phyloP scores from a whole-genome alignment of 2,329 filamentous ascomycete genomes.

The Calonectria hongkongensis region DNA sequence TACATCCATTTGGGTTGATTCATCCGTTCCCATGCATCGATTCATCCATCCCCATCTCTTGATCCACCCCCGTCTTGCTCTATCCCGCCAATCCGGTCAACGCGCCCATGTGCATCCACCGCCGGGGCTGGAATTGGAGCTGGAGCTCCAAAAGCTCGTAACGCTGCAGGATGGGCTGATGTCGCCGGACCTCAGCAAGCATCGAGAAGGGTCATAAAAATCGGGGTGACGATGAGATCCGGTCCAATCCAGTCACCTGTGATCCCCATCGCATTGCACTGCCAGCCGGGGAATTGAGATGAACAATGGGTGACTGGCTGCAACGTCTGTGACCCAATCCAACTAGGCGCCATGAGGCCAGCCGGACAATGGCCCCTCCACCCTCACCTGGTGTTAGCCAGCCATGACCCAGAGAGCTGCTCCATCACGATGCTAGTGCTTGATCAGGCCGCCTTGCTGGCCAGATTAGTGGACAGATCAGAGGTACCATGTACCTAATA shows the following conservation, averaged over 20 bases:
- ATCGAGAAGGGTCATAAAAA: constrained; percentile 30
- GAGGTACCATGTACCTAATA: constrained; percentile 26
- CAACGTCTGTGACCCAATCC: constrained; percentile 49
- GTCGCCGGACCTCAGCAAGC: constrained; percentile 34
- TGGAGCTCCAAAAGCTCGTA: constrained; percentile 43
- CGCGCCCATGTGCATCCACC: constrained; percentile 34
- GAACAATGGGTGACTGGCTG: constrained; percentile 50
- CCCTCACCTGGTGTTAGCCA: constrained; percentile 47
- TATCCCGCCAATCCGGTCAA: constrained; percentile 48
- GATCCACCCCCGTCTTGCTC: constrained; percentile 37
- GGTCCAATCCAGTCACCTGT: constrained; percentile 52
- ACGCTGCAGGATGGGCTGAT: constrained; percentile 50
- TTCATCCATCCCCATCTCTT: constrained; percentile 39
- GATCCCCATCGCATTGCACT: constrained; percentile 44
- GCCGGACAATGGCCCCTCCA: constrained; percentile 46
- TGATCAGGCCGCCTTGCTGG: constrained; percentile 43
- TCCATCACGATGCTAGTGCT: constrained; percentile 56
- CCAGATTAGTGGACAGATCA: constrained; percentile 22
- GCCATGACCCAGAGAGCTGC: constrained; percentile 54
- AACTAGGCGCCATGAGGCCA: constrained; percentile 44
- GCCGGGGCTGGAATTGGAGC: constrained; percentile 39
- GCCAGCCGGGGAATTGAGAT: constrained; percentile 47
- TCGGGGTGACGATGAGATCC: constrained; percentile 41
- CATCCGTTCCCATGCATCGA: constrained; percentile 39
- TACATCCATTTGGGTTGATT: constrained; percentile 36